These are phyloP conservation scores for Penicillium coffeae DNA, from an alignment of 495 filamentous ascomycete species.

Conservation along the genomic window DNA sequence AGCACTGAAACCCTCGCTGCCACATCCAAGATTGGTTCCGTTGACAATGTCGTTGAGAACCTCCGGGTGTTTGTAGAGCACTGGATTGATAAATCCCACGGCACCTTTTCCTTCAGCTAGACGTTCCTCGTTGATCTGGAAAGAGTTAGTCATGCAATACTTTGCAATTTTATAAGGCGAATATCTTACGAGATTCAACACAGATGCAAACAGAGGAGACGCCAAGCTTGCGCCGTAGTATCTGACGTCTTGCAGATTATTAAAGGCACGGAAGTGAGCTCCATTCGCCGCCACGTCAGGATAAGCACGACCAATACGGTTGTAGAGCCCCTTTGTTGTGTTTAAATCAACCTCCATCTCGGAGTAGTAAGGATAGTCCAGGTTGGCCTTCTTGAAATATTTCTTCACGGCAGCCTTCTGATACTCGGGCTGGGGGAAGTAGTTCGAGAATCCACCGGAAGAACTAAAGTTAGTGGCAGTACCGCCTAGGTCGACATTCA, in stretches of 20 bases:
- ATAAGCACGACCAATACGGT: conserved; percentile 56
- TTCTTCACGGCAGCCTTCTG: conserved; percentile 49
- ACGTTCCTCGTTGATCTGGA: conserved; percentile 46
- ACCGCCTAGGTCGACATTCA: conserved; percentile 24
- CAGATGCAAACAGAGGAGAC: conserved; percentile 51
- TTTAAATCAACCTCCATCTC: conserved; percentile 33
- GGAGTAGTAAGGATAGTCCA: conserved; percentile 38
- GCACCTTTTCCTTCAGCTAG: conserved; percentile 41
- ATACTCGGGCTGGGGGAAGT: conserved; percentile 58
- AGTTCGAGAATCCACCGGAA: conserved; percentile 66
- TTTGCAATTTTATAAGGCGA: too few relatives aligned
- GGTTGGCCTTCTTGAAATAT: conserved; percentile 48
- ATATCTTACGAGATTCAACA: conserved; percentile 42
- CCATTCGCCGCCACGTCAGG: conserved; percentile 63
- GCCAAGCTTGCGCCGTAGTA: conserved; percentile 54
- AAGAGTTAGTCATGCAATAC: conserved; percentile 1
- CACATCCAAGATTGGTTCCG: conserved; percentile 47
- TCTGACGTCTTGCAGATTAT: conserved; percentile 31
- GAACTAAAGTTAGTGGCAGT: conserved; percentile 45
- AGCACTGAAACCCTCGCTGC: conserved; percentile 46
- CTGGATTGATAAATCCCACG: conserved; percentile 51
- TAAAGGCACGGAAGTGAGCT: conserved; percentile 49
- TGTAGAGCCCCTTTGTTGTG: conserved; percentile 50
- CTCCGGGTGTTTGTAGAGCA: conserved; percentile 44
- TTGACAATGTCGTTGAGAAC: conserved; percentile 48